Conservation (phyloP, 1,284 basidiomycete species). For the Leccinum olivaceoglutinosum region DNA sequence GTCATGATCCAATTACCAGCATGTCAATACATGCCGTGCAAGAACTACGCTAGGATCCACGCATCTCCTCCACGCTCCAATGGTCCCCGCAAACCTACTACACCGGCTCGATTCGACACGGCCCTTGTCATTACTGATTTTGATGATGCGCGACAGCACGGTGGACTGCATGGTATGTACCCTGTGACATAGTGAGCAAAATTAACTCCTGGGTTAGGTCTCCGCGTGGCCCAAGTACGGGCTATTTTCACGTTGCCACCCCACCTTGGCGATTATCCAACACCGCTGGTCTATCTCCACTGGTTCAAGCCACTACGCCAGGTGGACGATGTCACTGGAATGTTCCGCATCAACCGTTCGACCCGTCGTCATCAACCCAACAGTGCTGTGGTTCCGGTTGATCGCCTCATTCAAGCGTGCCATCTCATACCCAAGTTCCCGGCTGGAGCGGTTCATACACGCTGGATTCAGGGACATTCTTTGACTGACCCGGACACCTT, state of each 20-base stretch:
- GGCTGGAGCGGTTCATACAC: not conserved
- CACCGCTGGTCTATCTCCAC: slow-evolving; percentile 4
- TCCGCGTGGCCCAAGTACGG: slow-evolving; percentile 5
- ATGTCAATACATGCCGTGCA: not conserved
- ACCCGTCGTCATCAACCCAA: not conserved
- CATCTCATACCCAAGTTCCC: slow-evolving; percentile 14
- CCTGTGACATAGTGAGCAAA: not conserved
- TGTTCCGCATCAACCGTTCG: slow-evolving; percentile 4
- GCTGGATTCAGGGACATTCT: not conserved
- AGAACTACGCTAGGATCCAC: not conserved
- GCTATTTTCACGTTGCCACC: slow-evolving; percentile 12
- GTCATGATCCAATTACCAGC: not conserved
- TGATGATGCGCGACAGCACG: not conserved
- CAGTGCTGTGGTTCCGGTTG: not conserved
- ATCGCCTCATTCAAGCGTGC: slow-evolving; percentile 2
- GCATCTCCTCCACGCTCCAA: not conserved
- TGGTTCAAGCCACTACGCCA: slow-evolving; percentile 9
- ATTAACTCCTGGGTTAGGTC: not conserved
- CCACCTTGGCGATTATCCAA: not conserved
- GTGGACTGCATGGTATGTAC: slow-evolving; percentile 5
- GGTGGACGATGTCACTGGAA: not conserved
- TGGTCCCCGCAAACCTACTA: not conserved
- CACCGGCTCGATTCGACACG: not conserved
- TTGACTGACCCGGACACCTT: not conserved
- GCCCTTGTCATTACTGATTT: not conserved